Evolutionary conservation across 2,329 filamentous ascomycete genomes (phyloP).

Genomic region (Penicillium decumbens): DNA sequence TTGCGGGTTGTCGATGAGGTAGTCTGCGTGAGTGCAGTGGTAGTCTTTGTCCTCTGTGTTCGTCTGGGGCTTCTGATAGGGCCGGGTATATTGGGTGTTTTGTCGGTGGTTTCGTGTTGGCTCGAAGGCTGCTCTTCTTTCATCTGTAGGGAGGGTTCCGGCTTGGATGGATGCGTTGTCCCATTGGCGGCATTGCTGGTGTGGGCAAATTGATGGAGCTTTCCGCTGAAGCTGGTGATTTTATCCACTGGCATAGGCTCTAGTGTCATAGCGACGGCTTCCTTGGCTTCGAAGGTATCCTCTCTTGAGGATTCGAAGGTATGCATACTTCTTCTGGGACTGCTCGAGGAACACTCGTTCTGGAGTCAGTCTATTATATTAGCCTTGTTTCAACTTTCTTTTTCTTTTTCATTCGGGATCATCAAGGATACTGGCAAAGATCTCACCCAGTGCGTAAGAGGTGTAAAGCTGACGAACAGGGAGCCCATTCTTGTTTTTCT

Average conservation of each 20-base stretch:
- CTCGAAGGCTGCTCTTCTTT: not conserved
- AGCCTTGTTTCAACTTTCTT: not conserved
- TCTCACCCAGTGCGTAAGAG: not conserved
- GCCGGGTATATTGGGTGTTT: not conserved
- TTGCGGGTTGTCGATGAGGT: not conserved
- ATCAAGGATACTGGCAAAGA: not conserved
- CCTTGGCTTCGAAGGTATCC: not conserved
- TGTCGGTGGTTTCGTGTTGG: not conserved
- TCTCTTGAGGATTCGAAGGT: not conserved
- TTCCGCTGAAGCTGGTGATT: constrained; percentile 36
- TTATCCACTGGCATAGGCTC: constrained; percentile 33
- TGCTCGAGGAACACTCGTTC: not conserved
- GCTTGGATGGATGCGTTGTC: not conserved
- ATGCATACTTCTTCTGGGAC: not conserved
- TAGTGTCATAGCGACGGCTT: not conserved
- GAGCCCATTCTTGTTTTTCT: not conserved
- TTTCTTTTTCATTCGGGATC: not conserved
- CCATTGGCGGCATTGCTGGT: not conserved
- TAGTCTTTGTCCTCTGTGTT: not conserved
- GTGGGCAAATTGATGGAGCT: constrained; percentile 30
- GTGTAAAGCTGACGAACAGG: not conserved
- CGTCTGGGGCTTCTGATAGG: constrained; percentile 14
- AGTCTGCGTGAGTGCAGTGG: not conserved
- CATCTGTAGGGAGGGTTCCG: not conserved
- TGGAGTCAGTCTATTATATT: not conserved